A percentile compares a stretch with the other conserved stretches of the same genome.
phyloP scores from a whole-genome alignment of 305 asterid genomes.

The Fraxinus baroniana region DNA sequence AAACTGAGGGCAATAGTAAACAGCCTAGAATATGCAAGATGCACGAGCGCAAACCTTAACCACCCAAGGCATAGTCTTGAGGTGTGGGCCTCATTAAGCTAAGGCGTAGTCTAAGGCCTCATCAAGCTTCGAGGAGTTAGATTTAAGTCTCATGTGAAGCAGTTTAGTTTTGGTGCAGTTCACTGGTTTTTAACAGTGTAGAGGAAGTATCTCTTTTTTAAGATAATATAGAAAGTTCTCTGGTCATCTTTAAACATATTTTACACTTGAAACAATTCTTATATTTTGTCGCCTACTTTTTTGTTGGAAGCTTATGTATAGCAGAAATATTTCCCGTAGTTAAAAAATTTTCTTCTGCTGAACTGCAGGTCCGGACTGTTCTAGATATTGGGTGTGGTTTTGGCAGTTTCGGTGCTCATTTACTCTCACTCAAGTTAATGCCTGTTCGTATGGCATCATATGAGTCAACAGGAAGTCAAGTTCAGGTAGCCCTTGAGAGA shows the following conservation, averaged over 20 bases:
- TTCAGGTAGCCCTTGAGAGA: slow-evolving; percentile 93
- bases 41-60: neutral
- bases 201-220: neutral
- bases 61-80: neutral
- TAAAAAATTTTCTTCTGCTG: slow-evolving; percentile 22
- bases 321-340: neutral
- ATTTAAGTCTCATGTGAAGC: neutral
- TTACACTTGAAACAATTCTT: slow-evolving; percentile 9
- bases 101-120: neutral
- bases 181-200: slow-evolving; percentile 5
- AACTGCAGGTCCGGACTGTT: slow-evolving; percentile 72
- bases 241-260: neutral
- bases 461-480: slow-evolving; percentile 96
- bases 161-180: neutral
- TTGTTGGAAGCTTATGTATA: neutral
- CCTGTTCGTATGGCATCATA: slow-evolving; percentile 88
- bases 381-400: slow-evolving; percentile 96
- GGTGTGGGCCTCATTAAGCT: neutral
- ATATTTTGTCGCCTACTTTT: neutral
- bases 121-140: neutral
- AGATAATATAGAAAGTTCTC: slow-evolving; percentile 1
- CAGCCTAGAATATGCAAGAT: neutral
- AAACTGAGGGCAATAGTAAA: neutral
- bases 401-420: slow-evolving; percentile 93
- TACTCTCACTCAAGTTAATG: slow-evolving; percentile 85